Conservation (phyloP, 164 flowering plant species). For the Annona cherimola region DNA sequence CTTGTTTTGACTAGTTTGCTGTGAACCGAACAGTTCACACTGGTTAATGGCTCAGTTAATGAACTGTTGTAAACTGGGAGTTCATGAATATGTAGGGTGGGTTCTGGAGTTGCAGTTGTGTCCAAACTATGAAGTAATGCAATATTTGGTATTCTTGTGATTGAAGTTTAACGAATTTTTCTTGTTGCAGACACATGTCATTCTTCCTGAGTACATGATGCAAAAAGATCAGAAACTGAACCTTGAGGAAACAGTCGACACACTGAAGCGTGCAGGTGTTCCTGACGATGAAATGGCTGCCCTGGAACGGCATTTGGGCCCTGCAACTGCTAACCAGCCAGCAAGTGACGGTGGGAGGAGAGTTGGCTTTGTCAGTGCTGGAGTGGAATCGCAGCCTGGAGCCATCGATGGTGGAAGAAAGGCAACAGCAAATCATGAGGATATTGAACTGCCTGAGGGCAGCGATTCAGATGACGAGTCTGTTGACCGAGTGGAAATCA, state of each 20-base stretch:
- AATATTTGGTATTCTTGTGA: not conserved
- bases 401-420: constrained; percentile 37
- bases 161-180: not conserved
- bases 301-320: constrained; percentile 68
- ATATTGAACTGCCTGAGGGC: constrained; percentile 78
- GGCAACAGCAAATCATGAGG: constrained; percentile 51
- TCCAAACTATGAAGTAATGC: no score
- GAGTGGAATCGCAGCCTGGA: constrained; percentile 43
- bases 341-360: constrained; percentile 33
- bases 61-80: no score
- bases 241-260: constrained; percentile 73
- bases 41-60: no score
- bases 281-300: constrained; percentile 96
- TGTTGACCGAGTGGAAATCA: constrained; percentile 55
- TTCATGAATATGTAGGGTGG: no score
- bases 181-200: constrained; percentile 69
- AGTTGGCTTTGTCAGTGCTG: constrained; percentile 92
- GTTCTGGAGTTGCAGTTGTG: not conserved
- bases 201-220: constrained; percentile 83
- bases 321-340: constrained; percentile 24
- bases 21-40: no score
- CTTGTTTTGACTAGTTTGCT: no score
- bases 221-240: constrained; percentile 68
- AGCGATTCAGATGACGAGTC: constrained; percentile 57
- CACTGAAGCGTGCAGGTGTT: constrained; percentile 70